phyloP scores from a whole-genome alignment of 2,329 filamentous ascomycete species.

The Pseudogymnoascus sp. region DNA sequence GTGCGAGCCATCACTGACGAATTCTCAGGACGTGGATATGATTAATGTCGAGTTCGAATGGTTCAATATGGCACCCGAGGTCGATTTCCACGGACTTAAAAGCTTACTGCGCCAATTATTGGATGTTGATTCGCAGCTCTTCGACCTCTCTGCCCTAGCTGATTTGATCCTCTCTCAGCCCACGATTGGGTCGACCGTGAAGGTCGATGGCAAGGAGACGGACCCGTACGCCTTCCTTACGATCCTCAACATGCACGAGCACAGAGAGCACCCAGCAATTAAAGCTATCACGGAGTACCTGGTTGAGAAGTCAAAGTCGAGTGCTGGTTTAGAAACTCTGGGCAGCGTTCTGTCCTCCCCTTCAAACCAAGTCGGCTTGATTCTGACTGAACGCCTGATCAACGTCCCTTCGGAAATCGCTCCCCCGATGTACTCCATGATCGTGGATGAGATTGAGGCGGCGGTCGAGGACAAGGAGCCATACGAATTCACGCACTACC shows the following conservation, averaged over 20 bases:
- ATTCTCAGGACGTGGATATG: slow-evolving; percentile 69
- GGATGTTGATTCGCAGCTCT: slow-evolving; percentile 74
- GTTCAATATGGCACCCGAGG: slow-evolving; percentile 84
- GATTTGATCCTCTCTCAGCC: slow-evolving; percentile 83
- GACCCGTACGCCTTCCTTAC: slow-evolving; percentile 92
- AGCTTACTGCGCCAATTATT: slow-evolving; percentile 83
- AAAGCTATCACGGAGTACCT: slow-evolving; percentile 66
- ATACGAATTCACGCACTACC: slow-evolving; percentile 86
- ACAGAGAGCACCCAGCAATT: slow-evolving; percentile 65
- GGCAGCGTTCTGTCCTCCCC: slow-evolving; percentile 47
- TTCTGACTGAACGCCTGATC: slow-evolving; percentile 88
- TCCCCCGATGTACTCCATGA: slow-evolving; percentile 90
- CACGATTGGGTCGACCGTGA: slow-evolving; percentile 85
- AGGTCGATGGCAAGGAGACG: slow-evolving; percentile 88
- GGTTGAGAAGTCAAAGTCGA: slow-evolving; percentile 40
- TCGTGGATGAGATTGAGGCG: slow-evolving; percentile 81
- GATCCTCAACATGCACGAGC: slow-evolving; percentile 71
- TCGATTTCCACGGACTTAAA: slow-evolving; percentile 95
- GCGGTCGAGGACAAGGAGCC: slow-evolving; percentile 86
- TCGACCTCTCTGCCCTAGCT: slow-evolving; percentile 78
- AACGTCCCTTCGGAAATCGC: slow-evolving; percentile 93
- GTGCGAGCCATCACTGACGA: slow-evolving; percentile 10
- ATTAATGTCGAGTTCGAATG: slow-evolving; percentile 97
- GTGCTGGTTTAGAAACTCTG: slow-evolving; percentile 47
- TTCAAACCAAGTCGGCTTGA: slow-evolving; percentile 62